Evolutionary conservation across 148 eudicot genomes (phyloP), one percentile per base, ranked within the genome.

Genomic region (Nepenthes mirabilis): DNA sequence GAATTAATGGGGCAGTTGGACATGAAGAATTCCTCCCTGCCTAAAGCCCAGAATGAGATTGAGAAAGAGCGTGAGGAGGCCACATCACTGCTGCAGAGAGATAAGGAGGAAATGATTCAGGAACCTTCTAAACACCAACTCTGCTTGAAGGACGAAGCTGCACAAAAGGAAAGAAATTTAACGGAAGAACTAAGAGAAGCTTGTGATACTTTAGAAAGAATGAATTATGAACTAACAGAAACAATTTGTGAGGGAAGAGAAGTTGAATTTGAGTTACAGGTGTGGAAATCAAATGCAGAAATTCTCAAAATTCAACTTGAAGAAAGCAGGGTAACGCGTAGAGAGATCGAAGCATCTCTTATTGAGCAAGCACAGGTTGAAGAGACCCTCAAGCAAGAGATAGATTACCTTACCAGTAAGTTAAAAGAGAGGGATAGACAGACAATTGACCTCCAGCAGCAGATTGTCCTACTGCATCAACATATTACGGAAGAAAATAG

Each of bases 351-450:
- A 81, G 69, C 63, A 58, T 84, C 95, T 33, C 80, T 91, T 67
- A 73, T 93, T 50, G 85, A 77, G 58, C 87, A 93, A 58, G 81
- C 81, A 40, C 85, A 75, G 49, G 62, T 84, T 11, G 97, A 86
- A 68, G 73, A 72, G 50, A 55, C 66, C 61, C 88, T 86, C 36
- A 82, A 76, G 65, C 71, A 62, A 65, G 89, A 89, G 60, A 82
- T 68, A 7, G 75, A 66, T 40, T 60, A 55, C 34, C 86, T 84
- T 57, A 57, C 36, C 11, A 52, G 34, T 62, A 33, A 9, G 12
- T 35, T 68, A 12, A 75, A 68, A 58, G 80, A 82, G 60, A 75
- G 65, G 65, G 83, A 83, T 2, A 65, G 55, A 55, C 70, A 56
- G 55, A 70, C 84, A 37, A 57, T 65, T 40, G 75, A 74, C 59